Percentiles rank a stretch among this genome's conserved stretches.
These are phyloP conservation scores for Porogramme epimiltina DNA, from an alignment of 1,284 basidiomycete genomes.

Conservation along the genomic window DNA sequence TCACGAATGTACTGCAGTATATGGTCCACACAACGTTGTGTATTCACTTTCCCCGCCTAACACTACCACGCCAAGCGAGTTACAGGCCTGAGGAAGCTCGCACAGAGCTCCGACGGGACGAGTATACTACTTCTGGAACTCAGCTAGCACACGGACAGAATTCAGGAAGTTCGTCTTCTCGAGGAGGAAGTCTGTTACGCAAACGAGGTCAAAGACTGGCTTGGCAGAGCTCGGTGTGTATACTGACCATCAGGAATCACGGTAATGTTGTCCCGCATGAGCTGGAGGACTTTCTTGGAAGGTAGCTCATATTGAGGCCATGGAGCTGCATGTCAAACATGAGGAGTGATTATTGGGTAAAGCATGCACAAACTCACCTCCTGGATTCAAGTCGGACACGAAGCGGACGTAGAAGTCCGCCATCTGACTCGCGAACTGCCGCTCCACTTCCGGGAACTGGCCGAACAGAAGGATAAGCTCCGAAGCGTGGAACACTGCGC, in stretches of 20 bases:
- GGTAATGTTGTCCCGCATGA: conserved; percentile 51
- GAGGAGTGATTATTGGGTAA: background rate
- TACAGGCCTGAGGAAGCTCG: background rate
- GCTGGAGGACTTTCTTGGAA: conserved; percentile 44
- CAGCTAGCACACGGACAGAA: conserved; percentile 39
- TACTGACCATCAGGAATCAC: conserved; percentile 49
- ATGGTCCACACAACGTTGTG: no score
- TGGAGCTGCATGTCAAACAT: conserved; percentile 30
- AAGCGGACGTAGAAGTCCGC: conserved; percentile 58
- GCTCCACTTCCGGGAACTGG: conserved; percentile 45
- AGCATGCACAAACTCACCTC: conserved; percentile 36
- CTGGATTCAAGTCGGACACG: conserved; percentile 52
- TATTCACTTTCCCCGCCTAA: no score
- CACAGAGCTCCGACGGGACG: background rate
- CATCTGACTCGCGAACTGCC: conserved; percentile 46
- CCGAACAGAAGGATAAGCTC: conserved; percentile 54
- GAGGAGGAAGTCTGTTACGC: conserved; percentile 40
- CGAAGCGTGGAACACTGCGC: conserved; percentile 51
- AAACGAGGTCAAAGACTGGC: no score
- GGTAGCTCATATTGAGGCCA: conserved; percentile 45
- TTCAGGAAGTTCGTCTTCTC: conserved; percentile 46
- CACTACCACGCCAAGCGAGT: background rate
- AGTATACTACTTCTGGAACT: conserved; percentile 45
- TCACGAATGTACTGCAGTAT: no score
- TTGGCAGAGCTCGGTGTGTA: background rate